Evolutionary conservation across 169 alveolate species (phyloP), one percentile per base, ranked within the genome.

Genomic region (Besnoitia besnoiti): DNA sequence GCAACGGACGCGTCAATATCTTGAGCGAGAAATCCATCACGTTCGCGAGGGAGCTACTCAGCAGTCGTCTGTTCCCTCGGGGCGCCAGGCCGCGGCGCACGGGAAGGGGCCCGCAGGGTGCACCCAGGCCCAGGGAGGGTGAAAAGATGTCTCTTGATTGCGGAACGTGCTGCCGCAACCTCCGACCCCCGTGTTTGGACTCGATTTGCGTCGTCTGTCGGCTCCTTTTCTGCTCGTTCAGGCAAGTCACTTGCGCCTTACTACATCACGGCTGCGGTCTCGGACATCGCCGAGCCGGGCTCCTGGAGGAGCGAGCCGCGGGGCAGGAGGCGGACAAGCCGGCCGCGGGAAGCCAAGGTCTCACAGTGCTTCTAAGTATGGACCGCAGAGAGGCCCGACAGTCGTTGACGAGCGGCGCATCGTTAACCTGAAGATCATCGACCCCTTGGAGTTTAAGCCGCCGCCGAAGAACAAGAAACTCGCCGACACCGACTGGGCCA

Each of bases 401-500:
- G 59, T 73, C 0, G 87, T 77, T 2, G 87, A 77, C 35, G 47
- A 39, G 40, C 50, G 59, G 50, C 87, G 87, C 7, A 30, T 77
- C 0, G 40, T 19, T 59, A 73, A 73, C 46, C 84, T 73, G 84
- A 77, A 77, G n/a, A 5, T 87, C 0, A 49, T 90, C 7, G 93
- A 90, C 39, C 93, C 93, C 5, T 51, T 90, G 33, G 85, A 77
- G 33, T 90, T 90, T 33, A 90, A 79, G 30, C 49, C 80, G 30
- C 77, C 89, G 51, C 89, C 77, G 33, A 46, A 24, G 59, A 82
- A 73, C 35, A 79, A 82, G 85, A 75, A 75, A n/a, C 93, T 75
- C n/a, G 80, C 77, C 21, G 89, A 90, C 37, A 90, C 89, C 0
- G 89, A 77, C 44, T 90, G 93, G 93, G 93, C 93, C 8, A 42